phyloP scores from a whole-genome alignment of 2,329 filamentous ascomycete species.

The Canariomyces notabilis region DNA sequence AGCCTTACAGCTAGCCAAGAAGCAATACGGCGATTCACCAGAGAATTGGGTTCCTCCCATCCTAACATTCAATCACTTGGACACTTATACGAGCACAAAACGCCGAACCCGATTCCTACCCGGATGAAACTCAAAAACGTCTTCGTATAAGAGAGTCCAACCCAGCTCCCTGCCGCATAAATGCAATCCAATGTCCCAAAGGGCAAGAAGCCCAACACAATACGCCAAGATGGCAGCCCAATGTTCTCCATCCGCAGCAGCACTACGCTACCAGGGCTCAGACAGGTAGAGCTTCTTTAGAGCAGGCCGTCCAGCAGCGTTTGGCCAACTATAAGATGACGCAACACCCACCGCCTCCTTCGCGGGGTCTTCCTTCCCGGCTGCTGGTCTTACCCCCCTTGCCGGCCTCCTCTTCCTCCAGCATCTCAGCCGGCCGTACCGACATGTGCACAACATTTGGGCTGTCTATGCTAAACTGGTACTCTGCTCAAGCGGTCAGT shows the following conservation, averaged over 20 bases:
- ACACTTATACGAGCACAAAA: too few relatives aligned
- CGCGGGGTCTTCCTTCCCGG: conserved; percentile 36
- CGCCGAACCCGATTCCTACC: conserved; percentile 8
- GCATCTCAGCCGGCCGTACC: conserved; percentile 78
- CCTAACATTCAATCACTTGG: too few relatives aligned
- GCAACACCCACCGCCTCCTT: conserved; percentile 44
- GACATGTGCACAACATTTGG: conserved; percentile 95
- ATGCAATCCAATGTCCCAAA: background rate
- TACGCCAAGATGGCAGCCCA: background rate
- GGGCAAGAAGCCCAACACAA: background rate
- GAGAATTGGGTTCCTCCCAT: too few relatives aligned
- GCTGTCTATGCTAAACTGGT: conserved; percentile 66
- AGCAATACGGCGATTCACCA: too few relatives aligned
- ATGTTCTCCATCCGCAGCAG: background rate
- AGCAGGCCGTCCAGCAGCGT: background rate
- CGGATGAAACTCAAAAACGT: conserved; percentile 3
- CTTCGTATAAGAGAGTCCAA: conserved; percentile 5
- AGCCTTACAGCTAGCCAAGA: too few relatives aligned
- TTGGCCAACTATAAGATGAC: conserved; percentile 34
- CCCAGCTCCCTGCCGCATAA: conserved; percentile 5
- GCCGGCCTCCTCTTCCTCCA: conserved; percentile 73
- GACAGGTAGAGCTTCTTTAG: background rate
- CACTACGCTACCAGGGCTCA: background rate
- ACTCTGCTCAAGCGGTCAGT: conserved; percentile 50
- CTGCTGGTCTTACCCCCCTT: conserved; percentile 53